Evolutionary conservation across 495 filamentous ascomycete genomes (phyloP), one percentile per base, ranked within the genome.

Genomic region (Usnea hakonensis): DNA sequence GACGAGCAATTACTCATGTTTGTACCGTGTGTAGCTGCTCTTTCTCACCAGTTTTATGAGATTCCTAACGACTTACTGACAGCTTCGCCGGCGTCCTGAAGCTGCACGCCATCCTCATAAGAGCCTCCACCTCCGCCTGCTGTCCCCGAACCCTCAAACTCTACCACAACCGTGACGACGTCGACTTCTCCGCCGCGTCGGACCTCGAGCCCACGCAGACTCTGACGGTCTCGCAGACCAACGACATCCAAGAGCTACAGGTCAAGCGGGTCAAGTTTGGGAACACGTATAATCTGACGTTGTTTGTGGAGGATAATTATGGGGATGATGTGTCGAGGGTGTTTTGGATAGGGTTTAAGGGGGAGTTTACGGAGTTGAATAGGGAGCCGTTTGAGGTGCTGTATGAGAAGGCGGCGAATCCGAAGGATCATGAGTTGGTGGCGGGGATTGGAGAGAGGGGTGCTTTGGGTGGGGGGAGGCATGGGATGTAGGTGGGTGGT

Each of bases 61-160:
- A 54, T 8, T 58, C n/a, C 14, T 30, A 35, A 23, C 41, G 6
- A 52, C 26, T 28, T 7, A 21, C 35, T 28, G 62, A 38, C 62
- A 98, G 94, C 33, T 98, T 98, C 78, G 90, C 90, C 32, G 93
- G 89, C 63, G 90, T 95, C 74, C 83, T 96, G 62, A 95, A 92
- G 72, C 84, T 98, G 0, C 91, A 97, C 74, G 85, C 88, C 23
- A 83, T 97, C 66, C 81, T 96, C 32, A 70, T 97, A 32, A 89
- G 92, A 68, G 88, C 89, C 3, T 88, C 88, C 3, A 77, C 81
- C 53, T 85, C 85, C 5, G 63, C 74, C 54, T 83, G 79, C 57
- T 90, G 93, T n/a, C 94, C 95, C 1, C 81, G 81, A 55, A 95
- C 89, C 13, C 73, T 97, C 40, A 90, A 90, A 68, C 74, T 97